Conservation (phyloP, 192 early-diverging fungal genomes). For the Dissophora ornata region DNA sequence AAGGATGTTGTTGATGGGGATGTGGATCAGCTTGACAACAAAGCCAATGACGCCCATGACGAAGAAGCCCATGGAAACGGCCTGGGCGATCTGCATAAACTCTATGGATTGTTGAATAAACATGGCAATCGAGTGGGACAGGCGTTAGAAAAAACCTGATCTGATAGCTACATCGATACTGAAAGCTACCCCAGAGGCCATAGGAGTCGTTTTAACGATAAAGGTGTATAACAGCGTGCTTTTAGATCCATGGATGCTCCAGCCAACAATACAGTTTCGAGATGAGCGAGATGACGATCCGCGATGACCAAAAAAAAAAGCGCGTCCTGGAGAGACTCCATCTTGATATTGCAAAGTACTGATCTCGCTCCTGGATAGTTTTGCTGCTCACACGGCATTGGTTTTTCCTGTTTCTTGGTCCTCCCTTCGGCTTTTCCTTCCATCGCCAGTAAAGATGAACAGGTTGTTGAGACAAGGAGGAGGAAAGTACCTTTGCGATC, state of each 20-base stretch:
- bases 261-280: background rate
- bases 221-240: too few relatives aligned
- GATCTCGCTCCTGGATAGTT: too few relatives aligned
- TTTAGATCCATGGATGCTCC: too few relatives aligned
- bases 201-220: too few relatives aligned
- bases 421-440: background rate
- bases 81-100: constrained; percentile 93
- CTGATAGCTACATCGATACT: background rate
- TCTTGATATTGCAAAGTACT: too few relatives aligned
- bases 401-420: too few relatives aligned
- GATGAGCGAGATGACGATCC: background rate
- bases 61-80: constrained; percentile 94
- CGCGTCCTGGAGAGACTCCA: too few relatives aligned
- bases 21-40: constrained; percentile 99
- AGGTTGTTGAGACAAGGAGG: background rate
- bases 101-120: constrained; percentile 65
- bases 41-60: constrained; percentile 98
- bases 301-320: background rate
- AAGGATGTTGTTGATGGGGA: constrained; percentile 99
- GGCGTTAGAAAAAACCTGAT: background rate
- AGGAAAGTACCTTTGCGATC: constrained; percentile 80
- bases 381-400: too few relatives aligned
- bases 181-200: too few relatives aligned
- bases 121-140: background rate
- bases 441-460: too few relatives aligned